Base-by-base conservation (phyloP, 2,329 filamentous ascomycete genomes). In the Fusarium sterilihyphosum region DNA sequence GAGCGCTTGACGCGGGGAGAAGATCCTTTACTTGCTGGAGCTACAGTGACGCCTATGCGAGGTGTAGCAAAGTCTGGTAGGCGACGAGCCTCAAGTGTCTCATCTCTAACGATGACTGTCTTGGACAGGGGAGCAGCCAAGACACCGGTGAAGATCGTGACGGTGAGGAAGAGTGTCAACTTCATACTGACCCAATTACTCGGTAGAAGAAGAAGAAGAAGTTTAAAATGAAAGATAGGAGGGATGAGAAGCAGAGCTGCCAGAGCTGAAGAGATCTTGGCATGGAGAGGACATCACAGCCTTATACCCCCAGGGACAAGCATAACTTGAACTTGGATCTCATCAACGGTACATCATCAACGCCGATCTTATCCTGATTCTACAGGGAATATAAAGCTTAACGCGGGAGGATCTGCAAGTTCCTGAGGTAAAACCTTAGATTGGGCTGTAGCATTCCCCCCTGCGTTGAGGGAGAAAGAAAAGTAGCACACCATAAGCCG, bases 101-200 rank as follows among this genome's bases (percentile, higher is more conserved):
- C 6, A 5, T 29, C 33, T 35, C 35, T 3, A n/a, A 37, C 11
- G 29, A 53, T 16, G 43, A 14, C 18, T 6, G 33, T 50, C 6
- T 50, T 40, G 8, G 11, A 14, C 6, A 54, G 11, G 3, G 69
- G 72, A 2, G 40, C 26, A 0, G 71, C 52, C 9, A 74, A 6
- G 24, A 26, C 33, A 5, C 24, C 24, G 9, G 47, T 53, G 16
- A 71, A 29, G 35, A 74, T 17, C 5, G 49, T 43, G 3, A n/a
- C 38, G 6, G 41, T 46, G 24, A 64, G 16, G 47, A 74, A 12
- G 37, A 65, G 13, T 7, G 52, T 35, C 18, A 62, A 65, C 68
- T 74, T 74, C 72, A 74, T 74, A 6, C 2, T 33, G 33, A 16
- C 4, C 14, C 33, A 35, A 35, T 35, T 17, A 17, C 33, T 35